Conservation (phyloP, 2,329 filamentous ascomycete genomes). For the Raffaelea ambrosiae region DNA sequence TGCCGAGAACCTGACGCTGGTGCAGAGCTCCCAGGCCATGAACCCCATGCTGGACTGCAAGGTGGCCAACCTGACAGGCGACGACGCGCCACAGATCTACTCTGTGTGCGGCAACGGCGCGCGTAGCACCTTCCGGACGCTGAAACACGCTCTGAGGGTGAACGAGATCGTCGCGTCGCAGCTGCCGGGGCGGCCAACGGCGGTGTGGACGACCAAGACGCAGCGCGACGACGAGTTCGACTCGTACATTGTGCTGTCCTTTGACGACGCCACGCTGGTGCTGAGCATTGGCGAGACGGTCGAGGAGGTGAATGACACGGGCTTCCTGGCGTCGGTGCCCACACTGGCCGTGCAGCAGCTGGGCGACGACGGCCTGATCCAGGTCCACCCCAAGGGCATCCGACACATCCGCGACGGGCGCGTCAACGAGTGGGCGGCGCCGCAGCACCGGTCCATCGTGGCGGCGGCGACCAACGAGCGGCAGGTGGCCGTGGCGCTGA, state of each 20-base stretch:
- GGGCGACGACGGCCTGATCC: slow-evolving; percentile 84
- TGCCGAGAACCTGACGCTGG: slow-evolving; percentile 72
- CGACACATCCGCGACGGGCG: slow-evolving; percentile 73
- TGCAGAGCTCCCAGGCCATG: slow-evolving; percentile 79
- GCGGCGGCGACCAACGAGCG: slow-evolving; percentile 88
- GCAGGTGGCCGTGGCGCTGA: slow-evolving; percentile 88
- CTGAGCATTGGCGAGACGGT: slow-evolving; percentile 95
- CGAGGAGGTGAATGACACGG: slow-evolving; percentile 88
- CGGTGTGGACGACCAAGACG: slow-evolving; percentile 93
- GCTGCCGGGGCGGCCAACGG: slow-evolving; percentile 76
- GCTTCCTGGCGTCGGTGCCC: slow-evolving; percentile 79
- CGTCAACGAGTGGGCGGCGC: slow-evolving; percentile 88
- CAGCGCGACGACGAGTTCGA: slow-evolving; percentile 76
- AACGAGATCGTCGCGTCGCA: slow-evolving; percentile 94
- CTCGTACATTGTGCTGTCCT: slow-evolving; percentile 91
- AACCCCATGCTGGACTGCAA: slow-evolving; percentile 90
- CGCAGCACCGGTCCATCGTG: slow-evolving; percentile 90
- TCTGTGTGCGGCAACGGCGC: slow-evolving; percentile 83
- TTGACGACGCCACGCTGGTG: slow-evolving; percentile 82
- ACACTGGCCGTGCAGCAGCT: slow-evolving; percentile 91
- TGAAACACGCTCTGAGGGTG: slow-evolving; percentile 89
- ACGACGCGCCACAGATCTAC: slow-evolving; percentile 96
- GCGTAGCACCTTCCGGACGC: slow-evolving; percentile 79
- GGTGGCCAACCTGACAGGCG: slow-evolving; percentile 79
- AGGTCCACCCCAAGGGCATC: slow-evolving; percentile 95